Evolutionary conservation across 768 basidiomycete genomes (phyloP), one percentile per base, ranked within the genome.

Genomic region (Suillus tomentosus): DNA sequence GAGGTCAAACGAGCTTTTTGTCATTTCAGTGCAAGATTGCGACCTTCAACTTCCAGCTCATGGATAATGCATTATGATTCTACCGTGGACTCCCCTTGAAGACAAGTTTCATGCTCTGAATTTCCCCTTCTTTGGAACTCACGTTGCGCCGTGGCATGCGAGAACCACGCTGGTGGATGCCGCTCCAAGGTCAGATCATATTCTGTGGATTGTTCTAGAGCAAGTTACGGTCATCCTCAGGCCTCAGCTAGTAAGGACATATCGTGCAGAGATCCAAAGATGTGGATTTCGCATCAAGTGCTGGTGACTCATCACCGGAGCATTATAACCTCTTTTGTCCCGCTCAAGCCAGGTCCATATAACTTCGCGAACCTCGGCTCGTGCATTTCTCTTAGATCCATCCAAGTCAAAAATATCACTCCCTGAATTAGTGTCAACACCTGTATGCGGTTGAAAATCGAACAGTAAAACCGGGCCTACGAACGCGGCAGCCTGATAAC

Each of bases 41-140:
- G 34, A 1, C 77, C 77, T 64, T 79, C 62, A 36, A 81, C 34
- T 53, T 67, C 34, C 34, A 36, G 34, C 34, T 36, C 9, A 36
- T 36, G 6, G 36, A 36, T 36, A n/a, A n/a, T n/a, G n/a, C n/a
- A n/a, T n/a, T 10, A 36, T 36, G 36, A 36, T 36, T 36, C 36
- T 36, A 36, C 36, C 36, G 36, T 36, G 36, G 36, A 36, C 36
- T 31, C 36, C 9, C 2, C 36, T 36, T 10, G 36, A 36, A 36
- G 36, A 36, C 36, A 10, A 36, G 9, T 36, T 36, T 36, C 36
- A 36, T 36, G 36, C 36, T 31, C 27, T 31, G 27, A 31, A 31
- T 31, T 31, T 31, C 3, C 27, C 27, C 27, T 31, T 31, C 27
- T 4, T 31, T 31, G 36, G 36, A 36, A 9, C 7, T 9, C 8